Evolutionary conservation across 2,329 filamentous ascomycete genomes (phyloP), one percentile per base, ranked within the genome.

Genomic region (Chaetomiaceae sp.): DNA sequence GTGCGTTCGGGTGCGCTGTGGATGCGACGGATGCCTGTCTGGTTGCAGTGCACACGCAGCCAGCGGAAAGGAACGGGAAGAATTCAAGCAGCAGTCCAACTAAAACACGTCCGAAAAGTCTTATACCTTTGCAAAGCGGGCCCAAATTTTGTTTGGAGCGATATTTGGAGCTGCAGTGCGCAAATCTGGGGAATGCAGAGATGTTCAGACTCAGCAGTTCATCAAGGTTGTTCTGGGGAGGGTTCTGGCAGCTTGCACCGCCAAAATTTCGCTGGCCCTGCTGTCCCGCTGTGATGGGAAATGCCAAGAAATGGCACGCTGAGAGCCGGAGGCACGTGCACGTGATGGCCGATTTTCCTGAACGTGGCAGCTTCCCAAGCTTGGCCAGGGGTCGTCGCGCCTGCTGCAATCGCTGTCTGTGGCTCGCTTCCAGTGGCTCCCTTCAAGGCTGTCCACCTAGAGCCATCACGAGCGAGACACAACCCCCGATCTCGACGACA

Each of bases 311-410:
- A 19, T 33, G 40, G n/a, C n/a, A n/a, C n/a, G n/a, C n/a, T n/a
- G n/a, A n/a, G n/a, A n/a, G n/a, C n/a, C n/a, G n/a, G n/a, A n/a
- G n/a, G n/a, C 29, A 9, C 22, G 9, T 24, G 22, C 6, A 9
- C 22, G 22, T 24, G 22, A 24, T 8, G 17, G 15, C 39, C 45
- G 37, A 41, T 6, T 32, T 33, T 67, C 59, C 42, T 51, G 68
- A 75, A 75, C 73, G 73, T 76, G 73, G 73, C 73, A 75, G 67
- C 68, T 75, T 74, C 57, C 55, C 29, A 45, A 50, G 48, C 53
- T 53, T 49, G 49, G 49, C 50, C 47, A 30, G 22, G 52, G 48
- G 48, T 46, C 42, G 48, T 24, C 22, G 22, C 22, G 22, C 5
- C 44, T 44, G 34, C 49, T 45, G 54, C n/a, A n/a, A n/a, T n/a